Conservation (phyloP, 2,329 filamentous ascomycete species). For the Fusarium phyllophilum region DNA sequence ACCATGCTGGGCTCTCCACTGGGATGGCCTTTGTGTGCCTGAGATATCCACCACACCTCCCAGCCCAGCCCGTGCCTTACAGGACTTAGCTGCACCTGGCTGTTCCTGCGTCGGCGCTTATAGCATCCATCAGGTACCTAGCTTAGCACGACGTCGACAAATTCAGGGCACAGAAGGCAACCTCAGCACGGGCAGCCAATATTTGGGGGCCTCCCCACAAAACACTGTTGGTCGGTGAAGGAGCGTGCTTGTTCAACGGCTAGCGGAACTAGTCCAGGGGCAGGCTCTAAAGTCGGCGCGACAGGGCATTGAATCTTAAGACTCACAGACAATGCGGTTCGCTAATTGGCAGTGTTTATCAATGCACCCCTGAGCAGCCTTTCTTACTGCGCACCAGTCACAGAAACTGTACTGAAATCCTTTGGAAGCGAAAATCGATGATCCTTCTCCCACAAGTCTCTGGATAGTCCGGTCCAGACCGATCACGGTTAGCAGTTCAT, state of each 20-base stretch:
- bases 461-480: slow-evolving; percentile 17
- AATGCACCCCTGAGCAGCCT: slow-evolving; percentile 15
- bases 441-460: background rate
- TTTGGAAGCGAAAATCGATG: background rate
- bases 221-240: slow-evolving; percentile 33
- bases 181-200: background rate
- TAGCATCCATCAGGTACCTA: background rate
- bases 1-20: slow-evolving; percentile 24
- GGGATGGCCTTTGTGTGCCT: background rate
- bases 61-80: slow-evolving; percentile 20
- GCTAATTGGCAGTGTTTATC: slow-evolving; percentile 29
- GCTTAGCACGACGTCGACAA: background rate
- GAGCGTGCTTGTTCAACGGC: slow-evolving; percentile 28
- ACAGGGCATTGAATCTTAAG: slow-evolving; percentile 18
- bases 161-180: background rate
- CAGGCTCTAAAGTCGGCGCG: background rate
- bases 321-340: slow-evolving; percentile 2
- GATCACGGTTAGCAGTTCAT: slow-evolving; percentile 32
- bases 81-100: background rate
- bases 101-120: slow-evolving; percentile 36
- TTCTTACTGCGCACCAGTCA: slow-evolving; percentile 16
- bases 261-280: slow-evolving; percentile 24
- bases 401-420: slow-evolving; percentile 2
- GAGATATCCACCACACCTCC: slow-evolving; percentile 2
- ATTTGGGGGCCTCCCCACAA: slow-evolving; percentile 2